Conservation (phyloP, 768 basidiomycete species). For the Trametes punicea region DNA sequence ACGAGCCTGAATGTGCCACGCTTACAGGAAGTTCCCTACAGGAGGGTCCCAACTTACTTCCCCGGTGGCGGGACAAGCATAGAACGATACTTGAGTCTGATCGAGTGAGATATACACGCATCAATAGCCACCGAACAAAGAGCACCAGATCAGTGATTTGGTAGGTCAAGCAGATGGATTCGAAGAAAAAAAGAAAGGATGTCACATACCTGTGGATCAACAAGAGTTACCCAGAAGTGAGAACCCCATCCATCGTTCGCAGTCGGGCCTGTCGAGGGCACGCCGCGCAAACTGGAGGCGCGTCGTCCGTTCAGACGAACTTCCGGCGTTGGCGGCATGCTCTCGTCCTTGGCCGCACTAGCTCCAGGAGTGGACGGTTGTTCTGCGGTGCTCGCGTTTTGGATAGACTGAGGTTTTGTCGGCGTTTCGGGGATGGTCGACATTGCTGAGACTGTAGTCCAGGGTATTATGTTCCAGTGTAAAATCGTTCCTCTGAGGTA, state of each 20-base stretch:
- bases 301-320: conserved; percentile 29
- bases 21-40: conserved; percentile 83
- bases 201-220: conserved; percentile 78
- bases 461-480: conserved; percentile 6
- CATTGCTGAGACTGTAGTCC: conserved; percentile 2
- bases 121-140: conserved; percentile 1
- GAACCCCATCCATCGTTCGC: conserved; percentile 63
- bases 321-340: conserved; percentile 24
- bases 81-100: conserved; percentile 63
- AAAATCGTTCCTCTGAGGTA: background rate
- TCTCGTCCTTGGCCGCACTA: conserved; percentile 10
- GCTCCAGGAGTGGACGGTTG: background rate
- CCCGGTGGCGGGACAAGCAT: conserved; percentile 89
- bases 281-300: conserved; percentile 16
- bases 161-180: conserved; percentile 28
- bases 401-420: background rate
- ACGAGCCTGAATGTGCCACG: background rate
- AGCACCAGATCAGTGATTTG: background rate
- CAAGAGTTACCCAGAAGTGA: conserved; percentile 92
- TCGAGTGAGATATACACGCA: background rate
- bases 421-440: conserved; percentile 11
- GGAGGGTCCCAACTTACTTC: conserved; percentile 94
- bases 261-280: conserved; percentile 1
- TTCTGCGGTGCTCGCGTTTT: background rate
- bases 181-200: conserved; percentile 37